Evolutionary conservation across 2,329 filamentous ascomycete genomes (phyloP).

Genomic region (Seiridium cupressi): DNA sequence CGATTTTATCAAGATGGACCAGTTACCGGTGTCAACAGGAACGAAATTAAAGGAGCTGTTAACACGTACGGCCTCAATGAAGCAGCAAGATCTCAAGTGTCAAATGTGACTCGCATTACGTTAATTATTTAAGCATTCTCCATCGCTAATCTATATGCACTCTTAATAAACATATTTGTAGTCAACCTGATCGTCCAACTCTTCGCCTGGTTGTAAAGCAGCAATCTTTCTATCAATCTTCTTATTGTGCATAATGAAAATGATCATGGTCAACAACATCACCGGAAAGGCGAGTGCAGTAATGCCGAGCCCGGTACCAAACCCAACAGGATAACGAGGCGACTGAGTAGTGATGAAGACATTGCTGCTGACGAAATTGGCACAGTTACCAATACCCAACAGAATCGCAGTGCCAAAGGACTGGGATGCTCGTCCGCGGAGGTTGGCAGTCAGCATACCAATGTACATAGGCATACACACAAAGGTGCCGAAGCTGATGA

Average conservation of each 20-base stretch:
- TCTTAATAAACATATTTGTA: slow-evolving; percentile 5
- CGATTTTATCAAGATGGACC: too few species aligned
- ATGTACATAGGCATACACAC: slow-evolving; percentile 5
- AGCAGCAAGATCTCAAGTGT: too few species aligned
- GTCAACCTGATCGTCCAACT: slow-evolving; percentile 2
- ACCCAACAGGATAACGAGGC: slow-evolving; percentile 3
- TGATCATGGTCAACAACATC: slow-evolving; percentile 3
- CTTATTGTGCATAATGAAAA: slow-evolving; percentile 2
- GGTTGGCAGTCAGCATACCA: slow-evolving; percentile 5
- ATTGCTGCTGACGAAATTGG: slow-evolving; percentile 7
- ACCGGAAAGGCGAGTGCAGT: slow-evolving; percentile 1
- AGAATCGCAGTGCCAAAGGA: slow-evolving; percentile 3
- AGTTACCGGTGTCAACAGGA: too few species aligned
- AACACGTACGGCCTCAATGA: too few species aligned
- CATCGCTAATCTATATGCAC: too few species aligned
- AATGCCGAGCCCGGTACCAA: not conserved
- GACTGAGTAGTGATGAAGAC: slow-evolving; percentile 6
- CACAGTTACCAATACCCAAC: slow-evolving; percentile 5
- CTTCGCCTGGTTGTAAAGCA: not conserved
- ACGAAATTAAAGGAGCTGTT: too few species aligned
- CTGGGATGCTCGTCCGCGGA: slow-evolving; percentile 2
- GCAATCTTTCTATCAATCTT: slow-evolving; percentile 1
- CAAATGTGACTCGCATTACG: too few species aligned
- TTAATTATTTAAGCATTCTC: too few species aligned
- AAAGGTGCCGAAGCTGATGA: slow-evolving; percentile 5